phyloP scores from a whole-genome alignment of 1,284 basidiomycete genomes.

The Dichomitus squalens region DNA sequence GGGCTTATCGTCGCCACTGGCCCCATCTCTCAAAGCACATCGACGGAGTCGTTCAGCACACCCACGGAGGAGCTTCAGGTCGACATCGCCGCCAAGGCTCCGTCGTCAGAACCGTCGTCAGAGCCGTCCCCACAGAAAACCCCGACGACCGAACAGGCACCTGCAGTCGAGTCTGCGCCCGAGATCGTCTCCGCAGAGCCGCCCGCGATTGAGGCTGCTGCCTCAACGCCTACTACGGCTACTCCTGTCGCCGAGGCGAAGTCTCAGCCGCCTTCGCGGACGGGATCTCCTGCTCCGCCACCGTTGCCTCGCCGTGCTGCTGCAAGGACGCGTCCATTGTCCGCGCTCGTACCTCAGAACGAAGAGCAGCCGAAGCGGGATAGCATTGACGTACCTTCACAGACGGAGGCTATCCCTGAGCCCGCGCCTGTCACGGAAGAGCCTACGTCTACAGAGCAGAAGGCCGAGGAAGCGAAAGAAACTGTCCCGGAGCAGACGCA shows the following conservation, averaged over 20 bases:
- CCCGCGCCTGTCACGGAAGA: not conserved
- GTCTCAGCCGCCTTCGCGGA: constrained; percentile 20
- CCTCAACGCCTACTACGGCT: constrained; percentile 10
- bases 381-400: not conserved
- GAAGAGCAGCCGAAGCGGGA: not conserved
- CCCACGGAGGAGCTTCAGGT: constrained; percentile 35
- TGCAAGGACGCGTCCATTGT: constrained; percentile 37
- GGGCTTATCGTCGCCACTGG: constrained; percentile 6
- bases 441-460: not conserved
- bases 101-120: constrained; percentile 42
- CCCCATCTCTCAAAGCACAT: constrained; percentile 22
- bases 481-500: not conserved
- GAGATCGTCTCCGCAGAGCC: not conserved
- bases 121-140: constrained; percentile 18
- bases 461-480: no score
- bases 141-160: not conserved
- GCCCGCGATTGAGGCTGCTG: not conserved
- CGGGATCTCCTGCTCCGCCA: constrained; percentile 43
- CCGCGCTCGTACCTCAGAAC: constrained; percentile 2
- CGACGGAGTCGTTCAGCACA: constrained; percentile 34
- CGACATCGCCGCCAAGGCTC: constrained; percentile 21
- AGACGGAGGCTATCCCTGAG: not conserved
- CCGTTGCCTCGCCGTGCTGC: constrained; percentile 60
- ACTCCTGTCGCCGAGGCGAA: constrained; percentile 9
- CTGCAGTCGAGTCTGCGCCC: not conserved